Base-by-base conservation (phyloP, 2,329 filamentous ascomycete genomes). In the Hypomyces rosellus region DNA sequence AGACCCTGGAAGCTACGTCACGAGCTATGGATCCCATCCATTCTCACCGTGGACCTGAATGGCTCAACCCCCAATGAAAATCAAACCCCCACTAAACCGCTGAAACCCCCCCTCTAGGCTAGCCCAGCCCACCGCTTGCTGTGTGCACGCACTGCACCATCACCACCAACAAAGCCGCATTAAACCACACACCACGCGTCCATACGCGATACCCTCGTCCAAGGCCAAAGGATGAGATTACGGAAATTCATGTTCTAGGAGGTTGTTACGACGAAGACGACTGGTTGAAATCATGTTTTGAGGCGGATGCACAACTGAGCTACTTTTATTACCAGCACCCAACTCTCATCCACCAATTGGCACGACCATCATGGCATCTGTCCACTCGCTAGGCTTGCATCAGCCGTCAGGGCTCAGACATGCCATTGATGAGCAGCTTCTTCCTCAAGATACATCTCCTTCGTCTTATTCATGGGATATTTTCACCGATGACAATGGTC, bases 371-470 rank as follows among this genome's bases (percentile, higher is more conserved):
- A 99, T 99, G 95, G 92, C 92, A 60, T 84, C 87, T 65, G 82
- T 96, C 71, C 88, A 83, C 69, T 96, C 92, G 57, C 80, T 96
- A 63, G 93, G 93, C 68, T 77, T 96, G 64, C 92, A 97, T 74
- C 84, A 87, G 72, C 91, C 95, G 54, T 82, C 87, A 54, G 90
- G 86, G 57, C 77, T 97, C 56, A 82, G 82, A 55, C 89, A 93
- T 73, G 84, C 95, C 56, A 80, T 96, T 59, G 78, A 85, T 59
- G 91, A 97, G 69, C 80, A 83, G 51, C 78, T 95, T 38, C 75
- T 97, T 2, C 80, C 85, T 15, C 68, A 77, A 42, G 79, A 93
- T 54, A 80, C 88, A 3, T 70, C 80, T 15, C 69, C 80, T 22
- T 75, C 81, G 34, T 77, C 78, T 4, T 97, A 95, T 67, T 75